These are phyloP conservation scores for Amesomyces nigricolor DNA, from an alignment of 2,329 filamentous ascomycete genomes.

Conservation along the genomic window DNA sequence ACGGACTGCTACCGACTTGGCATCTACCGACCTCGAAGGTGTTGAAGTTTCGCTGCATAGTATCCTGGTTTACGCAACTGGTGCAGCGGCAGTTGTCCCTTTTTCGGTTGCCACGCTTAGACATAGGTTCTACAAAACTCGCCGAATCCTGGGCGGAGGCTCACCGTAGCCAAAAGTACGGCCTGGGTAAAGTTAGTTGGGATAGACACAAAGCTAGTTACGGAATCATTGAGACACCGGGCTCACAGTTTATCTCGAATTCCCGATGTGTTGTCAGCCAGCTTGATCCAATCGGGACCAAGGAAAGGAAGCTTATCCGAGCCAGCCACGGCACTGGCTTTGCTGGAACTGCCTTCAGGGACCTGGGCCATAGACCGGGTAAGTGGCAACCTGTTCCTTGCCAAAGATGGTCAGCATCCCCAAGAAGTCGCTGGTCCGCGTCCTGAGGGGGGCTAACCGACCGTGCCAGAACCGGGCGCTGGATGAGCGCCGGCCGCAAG, in stretches of 20 bases:
- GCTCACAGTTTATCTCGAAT: not conserved
- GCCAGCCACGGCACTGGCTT: too few relatives aligned
- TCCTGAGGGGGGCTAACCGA: not conserved
- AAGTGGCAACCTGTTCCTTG: too few relatives aligned
- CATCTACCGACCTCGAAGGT: slow-evolving; percentile 52
- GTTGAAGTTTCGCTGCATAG: slow-evolving; percentile 62
- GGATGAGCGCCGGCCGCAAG: not conserved
- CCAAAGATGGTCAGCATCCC: too few relatives aligned
- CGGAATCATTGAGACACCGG: too few relatives aligned
- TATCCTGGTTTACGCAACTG: slow-evolving; percentile 62
- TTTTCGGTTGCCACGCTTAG: not conserved
- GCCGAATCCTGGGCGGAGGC: not conserved
- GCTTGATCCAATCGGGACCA: too few relatives aligned
- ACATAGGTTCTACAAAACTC: not conserved
- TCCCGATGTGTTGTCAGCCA: too few relatives aligned
- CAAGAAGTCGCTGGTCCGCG: too few relatives aligned
- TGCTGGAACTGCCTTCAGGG: too few relatives aligned
- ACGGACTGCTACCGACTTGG: not conserved
- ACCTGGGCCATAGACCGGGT: too few relatives aligned
- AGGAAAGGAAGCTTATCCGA: too few relatives aligned
- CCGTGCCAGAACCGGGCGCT: not conserved
- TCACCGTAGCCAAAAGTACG: slow-evolving; percentile 24
- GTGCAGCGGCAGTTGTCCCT: slow-evolving; percentile 70
- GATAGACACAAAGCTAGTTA: not conserved
- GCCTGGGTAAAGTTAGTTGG: not conserved